Conservation (phyloP, 1,139 yeast genomes). For the Pneumocystis murina region DNA sequence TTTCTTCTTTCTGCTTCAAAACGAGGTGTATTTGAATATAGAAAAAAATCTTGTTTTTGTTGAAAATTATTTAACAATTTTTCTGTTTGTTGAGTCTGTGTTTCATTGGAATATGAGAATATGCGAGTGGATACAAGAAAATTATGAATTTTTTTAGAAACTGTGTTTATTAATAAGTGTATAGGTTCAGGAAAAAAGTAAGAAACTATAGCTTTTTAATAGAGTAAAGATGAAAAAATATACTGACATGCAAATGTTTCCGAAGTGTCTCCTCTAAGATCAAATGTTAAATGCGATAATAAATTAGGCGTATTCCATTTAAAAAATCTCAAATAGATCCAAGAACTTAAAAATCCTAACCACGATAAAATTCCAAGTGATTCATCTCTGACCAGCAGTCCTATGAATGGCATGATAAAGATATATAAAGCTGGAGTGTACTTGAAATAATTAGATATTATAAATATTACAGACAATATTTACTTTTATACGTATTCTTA, state of each 20-base stretch:
- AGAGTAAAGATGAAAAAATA: not conserved
- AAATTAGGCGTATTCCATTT: slow-evolving; percentile 33
- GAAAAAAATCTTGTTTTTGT: slow-evolving; percentile 18
- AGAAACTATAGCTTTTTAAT: slow-evolving; percentile 26
- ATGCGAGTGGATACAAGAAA: slow-evolving; percentile 38
- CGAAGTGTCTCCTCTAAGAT: slow-evolving; percentile 18
- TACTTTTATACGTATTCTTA: slow-evolving; percentile 42
- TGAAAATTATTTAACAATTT: slow-evolving; percentile 22
- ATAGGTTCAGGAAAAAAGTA: slow-evolving; percentile 35
- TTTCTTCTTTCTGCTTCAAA: slow-evolving; percentile 69
- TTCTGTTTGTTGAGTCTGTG: slow-evolving; percentile 32
- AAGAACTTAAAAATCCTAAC: slow-evolving; percentile 53
- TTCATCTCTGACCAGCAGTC: slow-evolving; percentile 14
- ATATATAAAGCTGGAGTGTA: slow-evolving; percentile 56
- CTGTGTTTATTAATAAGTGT: slow-evolving; percentile 31
- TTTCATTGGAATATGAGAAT: slow-evolving; percentile 42
- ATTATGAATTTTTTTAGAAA: slow-evolving; percentile 42
- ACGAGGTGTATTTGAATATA: slow-evolving; percentile 14
- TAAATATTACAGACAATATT: slow-evolving; percentile 21
- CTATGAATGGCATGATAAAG: slow-evolving; percentile 27
- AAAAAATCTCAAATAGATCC: slow-evolving; percentile 63
- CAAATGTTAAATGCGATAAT: slow-evolving; percentile 20
- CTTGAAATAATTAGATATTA: slow-evolving; percentile 19
- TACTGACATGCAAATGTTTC: slow-evolving; percentile 40
- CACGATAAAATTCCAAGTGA: slow-evolving; percentile 40